Evolutionary conservation across 2,329 filamentous ascomycete genomes (phyloP).

Genomic region (Diaporthe australafricana): DNA sequence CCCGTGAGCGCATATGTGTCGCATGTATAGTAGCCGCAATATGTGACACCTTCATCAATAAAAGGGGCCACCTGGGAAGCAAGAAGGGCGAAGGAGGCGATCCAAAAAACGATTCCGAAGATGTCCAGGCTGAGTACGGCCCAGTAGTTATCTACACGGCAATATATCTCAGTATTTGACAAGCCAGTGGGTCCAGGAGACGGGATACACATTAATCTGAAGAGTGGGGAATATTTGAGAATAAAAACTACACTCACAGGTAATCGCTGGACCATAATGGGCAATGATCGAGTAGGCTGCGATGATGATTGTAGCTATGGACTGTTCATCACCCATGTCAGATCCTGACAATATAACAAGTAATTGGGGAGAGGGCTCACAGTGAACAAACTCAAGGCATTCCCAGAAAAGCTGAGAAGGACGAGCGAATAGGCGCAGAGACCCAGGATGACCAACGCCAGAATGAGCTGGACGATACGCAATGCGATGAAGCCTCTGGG

Average conservation of each 20-base stretch:
- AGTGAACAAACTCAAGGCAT: conserved; percentile 51
- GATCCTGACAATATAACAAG: conserved; percentile 36
- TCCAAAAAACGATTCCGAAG: conserved; percentile 65
- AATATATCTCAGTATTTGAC: conserved; percentile 33
- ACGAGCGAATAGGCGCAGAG: conserved; percentile 58
- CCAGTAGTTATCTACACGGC: conserved; percentile 62
- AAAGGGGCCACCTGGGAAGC: conserved; percentile 50
- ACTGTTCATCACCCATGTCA: conserved; percentile 41
- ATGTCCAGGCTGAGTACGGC: conserved; percentile 63
- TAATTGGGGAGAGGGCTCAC: conserved; percentile 46
- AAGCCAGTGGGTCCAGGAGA: not conserved
- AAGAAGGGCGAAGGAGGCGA: conserved; percentile 55
- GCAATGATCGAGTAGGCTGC: conserved; percentile 60
- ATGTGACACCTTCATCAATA: conserved; percentile 39
- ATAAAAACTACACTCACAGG: not conserved
- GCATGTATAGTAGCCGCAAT: too few relatives aligned
- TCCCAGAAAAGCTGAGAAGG: conserved; percentile 50
- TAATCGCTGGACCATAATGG: conserved; percentile 45
- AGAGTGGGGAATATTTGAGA: conserved; percentile 42
- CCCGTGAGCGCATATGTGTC: conserved; percentile 42
- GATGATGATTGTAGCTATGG: conserved; percentile 56
- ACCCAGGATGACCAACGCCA: conserved; percentile 59
- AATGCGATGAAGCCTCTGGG: conserved; percentile 57
- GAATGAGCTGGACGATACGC: conserved; percentile 58
- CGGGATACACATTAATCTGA: not conserved